Evolutionary conservation across 257 asterid genomes (phyloP), one percentile per base, ranked within the genome.

Genomic region (Solanum sparsipilum): DNA sequence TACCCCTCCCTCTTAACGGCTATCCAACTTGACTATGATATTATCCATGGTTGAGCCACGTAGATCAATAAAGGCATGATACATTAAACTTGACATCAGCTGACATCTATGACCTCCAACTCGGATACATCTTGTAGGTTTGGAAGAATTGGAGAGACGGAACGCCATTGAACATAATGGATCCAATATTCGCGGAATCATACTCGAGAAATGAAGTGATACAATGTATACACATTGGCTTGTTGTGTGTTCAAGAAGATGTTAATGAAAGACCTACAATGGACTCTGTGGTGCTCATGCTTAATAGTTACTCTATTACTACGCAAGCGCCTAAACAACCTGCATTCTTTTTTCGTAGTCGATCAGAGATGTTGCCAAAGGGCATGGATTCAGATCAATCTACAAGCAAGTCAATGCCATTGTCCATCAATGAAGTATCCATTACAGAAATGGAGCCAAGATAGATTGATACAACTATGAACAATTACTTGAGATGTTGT

Each of bases 81-180:
- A 58, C 27, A 58, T 58, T 58, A 20, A 65, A 25, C 72, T 23
- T 63, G 29, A 10, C 25, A 60, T 60, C 70, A 9, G 7, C 27
- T 21, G 67, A 7, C 27, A 58, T 58, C 27, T 58, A 58, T 58
- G 27, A 58, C 67, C 27, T 58, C 27, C 27, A 58, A 21, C 67
- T 20, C 1, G 34, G 9, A 86, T 89, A 29, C n/a, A 84, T 83
- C 10, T 52, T 38, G 23, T 32, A 89, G 92, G 91, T 86, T 21
- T 91, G 92, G 92, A 87, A 56, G 56, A 85, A 84, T 32, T 92
- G 92, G 93, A 84, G 74, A 29, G 84, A 92, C 5, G 89, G 84
- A n/a, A 89, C 88, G 12, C 87, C 89, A 44, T 44, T 88, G 34
- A 68, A 84, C 15, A 9, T 92, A 38, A 38, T 92, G 4, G 92